Evolutionary conservation across 345 rosid genomes (phyloP).

Genomic region (Salix purpurea): DNA sequence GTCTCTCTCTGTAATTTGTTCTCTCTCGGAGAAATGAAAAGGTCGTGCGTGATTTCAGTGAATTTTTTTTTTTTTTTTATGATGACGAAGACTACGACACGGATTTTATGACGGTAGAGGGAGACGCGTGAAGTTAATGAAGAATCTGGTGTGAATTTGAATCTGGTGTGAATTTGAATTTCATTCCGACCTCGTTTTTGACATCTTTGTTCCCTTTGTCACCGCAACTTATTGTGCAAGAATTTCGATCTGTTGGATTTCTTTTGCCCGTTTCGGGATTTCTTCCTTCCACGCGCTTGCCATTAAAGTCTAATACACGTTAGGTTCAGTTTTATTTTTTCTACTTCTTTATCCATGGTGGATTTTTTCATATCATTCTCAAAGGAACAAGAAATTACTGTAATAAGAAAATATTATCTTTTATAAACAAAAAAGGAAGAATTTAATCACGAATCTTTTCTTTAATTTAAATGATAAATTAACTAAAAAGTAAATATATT

Average conservation of each 20-base stretch:
- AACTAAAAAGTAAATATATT: too few species aligned
- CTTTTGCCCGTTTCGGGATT: background rate
- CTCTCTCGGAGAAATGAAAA: background rate
- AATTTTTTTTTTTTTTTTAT: background rate
- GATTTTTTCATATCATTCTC: background rate
- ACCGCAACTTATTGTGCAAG: slow-evolving; percentile 32
- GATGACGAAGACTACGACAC: slow-evolving; percentile 39
- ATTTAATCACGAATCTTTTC: too few species aligned
- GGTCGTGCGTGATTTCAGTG: slow-evolving; percentile 1
- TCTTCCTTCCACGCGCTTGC: slow-evolving; percentile 1
- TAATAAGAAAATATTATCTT: too few species aligned
- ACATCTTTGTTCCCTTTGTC: slow-evolving; percentile 10
- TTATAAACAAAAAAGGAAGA: too few species aligned
- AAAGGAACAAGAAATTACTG: too few species aligned
- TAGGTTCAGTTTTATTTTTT: background rate
- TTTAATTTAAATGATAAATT: too few species aligned
- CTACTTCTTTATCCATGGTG: background rate
- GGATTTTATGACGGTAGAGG: slow-evolving; percentile 41
- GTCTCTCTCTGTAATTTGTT: background rate
- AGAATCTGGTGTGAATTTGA: slow-evolving; percentile 24
- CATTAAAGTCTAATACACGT: background rate
- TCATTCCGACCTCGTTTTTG: slow-evolving; percentile 77
- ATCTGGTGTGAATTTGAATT: slow-evolving; percentile 48
- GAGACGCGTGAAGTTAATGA: slow-evolving; percentile 42
- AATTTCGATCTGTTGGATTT: background rate